These are phyloP conservation scores for Collybia sordida DNA, from an alignment of 768 basidiomycete species.

Conservation along the genomic window DNA sequence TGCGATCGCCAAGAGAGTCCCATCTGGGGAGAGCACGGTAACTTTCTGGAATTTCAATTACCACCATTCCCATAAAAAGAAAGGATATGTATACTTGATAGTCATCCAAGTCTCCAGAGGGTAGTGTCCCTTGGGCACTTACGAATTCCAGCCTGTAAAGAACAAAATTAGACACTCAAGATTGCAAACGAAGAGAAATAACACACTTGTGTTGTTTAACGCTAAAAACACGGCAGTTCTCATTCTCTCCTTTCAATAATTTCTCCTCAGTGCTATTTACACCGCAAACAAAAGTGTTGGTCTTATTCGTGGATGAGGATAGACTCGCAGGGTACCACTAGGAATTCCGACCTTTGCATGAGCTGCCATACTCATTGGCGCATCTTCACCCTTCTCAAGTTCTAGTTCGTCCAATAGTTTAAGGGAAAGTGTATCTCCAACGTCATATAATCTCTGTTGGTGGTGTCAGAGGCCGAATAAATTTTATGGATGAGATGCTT, in stretches of 20 bases:
- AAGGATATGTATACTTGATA: slow-evolving; percentile 71
- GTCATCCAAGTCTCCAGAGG: slow-evolving; percentile 61
- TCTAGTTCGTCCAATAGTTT: slow-evolving; percentile 67
- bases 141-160: slow-evolving; percentile 50
- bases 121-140: slow-evolving; percentile 61
- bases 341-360: slow-evolving; percentile 49
- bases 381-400: slow-evolving; percentile 82
- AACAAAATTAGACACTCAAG: background rate
- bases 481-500: slow-evolving; percentile 24
- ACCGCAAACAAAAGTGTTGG: slow-evolving; percentile 71
- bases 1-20: slow-evolving; percentile 63
- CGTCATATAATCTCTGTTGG: slow-evolving; percentile 65
- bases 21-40: slow-evolving; percentile 75
- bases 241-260: slow-evolving; percentile 66
- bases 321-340: background rate
- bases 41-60: slow-evolving; percentile 65
- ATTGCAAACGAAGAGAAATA: background rate
- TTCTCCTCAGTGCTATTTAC: slow-evolving; percentile 76
- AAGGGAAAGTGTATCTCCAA: slow-evolving; percentile 52
- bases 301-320: slow-evolving; percentile 24
- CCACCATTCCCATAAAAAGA: slow-evolving; percentile 1
- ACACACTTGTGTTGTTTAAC: slow-evolving; percentile 61
- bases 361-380: slow-evolving; percentile 93
- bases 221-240: slow-evolving; percentile 79
- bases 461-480: slow-evolving; percentile 3